Evolutionary conservation across 768 basidiomycete species (phyloP), one percentile per base, ranked within the genome.

Genomic region (Psilocybe cubensis): DNA sequence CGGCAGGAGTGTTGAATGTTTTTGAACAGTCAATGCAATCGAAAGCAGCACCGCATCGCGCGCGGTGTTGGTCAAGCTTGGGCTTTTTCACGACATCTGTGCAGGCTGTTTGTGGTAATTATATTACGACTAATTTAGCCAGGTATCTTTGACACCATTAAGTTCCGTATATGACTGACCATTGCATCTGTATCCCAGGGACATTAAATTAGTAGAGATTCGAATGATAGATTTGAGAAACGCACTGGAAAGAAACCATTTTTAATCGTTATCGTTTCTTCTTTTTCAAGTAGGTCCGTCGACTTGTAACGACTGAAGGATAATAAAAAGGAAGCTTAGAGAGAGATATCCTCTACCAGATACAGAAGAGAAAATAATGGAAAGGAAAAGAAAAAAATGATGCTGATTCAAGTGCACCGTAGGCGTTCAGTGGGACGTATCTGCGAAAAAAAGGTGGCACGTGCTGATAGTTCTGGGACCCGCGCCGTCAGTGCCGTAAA

Each of bases 1-100:
- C 85, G 8, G 79, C 78, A 2, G 92, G 91, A 6, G 82, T 80
- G 23, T 83, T 75, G 74, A 96, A 97, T 0, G 91, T 89, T 48
- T 80, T 89, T n/a, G 86, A 88, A 72, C 94, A 97, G 68, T 97
- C 94, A 67, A 94, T 84, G 68, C 91, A 92, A 65, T 90, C 90
- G 63, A 92, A 90, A 6, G 87, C 83, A 2, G 82, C 64, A 54
- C 85, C 76, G 66, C 91, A 94, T 43, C 80, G 75, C 25, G 66
- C 69, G 47, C 79, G 65, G 66, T 96, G 94, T 68, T 88, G 84
- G 71, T 96, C 93, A 1, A 97, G 82, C 71, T 95, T 94, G 11
- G 95, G 95, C 67, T 97, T 97, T 73, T 94, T 97, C 25, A 96
- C 87, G 9, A 93, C 88, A 63, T 97, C 95, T 50, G 81, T 76